Conservation (phyloP, 164 flowering plant species). For the Magnolia changhungtana region DNA sequence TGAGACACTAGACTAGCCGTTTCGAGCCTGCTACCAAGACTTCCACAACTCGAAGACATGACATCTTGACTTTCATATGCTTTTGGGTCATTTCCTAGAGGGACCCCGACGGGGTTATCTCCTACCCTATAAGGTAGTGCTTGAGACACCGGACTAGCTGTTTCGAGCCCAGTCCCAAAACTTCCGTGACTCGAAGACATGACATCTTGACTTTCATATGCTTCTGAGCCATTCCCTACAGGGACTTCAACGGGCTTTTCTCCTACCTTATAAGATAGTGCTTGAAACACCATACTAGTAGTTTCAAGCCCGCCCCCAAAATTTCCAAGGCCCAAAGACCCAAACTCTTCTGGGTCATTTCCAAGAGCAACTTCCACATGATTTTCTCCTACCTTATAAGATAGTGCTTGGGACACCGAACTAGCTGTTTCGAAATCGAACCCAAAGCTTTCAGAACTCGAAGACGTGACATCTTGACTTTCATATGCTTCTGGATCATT, state of each 20-base stretch:
- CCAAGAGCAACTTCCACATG: neutral
- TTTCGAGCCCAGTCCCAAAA: no score
- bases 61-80: no score
- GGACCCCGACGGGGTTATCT: no score
- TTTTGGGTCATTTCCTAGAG: no score
- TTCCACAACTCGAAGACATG: neutral
- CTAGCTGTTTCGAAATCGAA: neutral
- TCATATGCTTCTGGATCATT: neutral
- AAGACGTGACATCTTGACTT: neutral
- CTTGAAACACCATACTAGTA: neutral
- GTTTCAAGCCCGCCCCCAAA: neutral
- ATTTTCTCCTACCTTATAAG: slow-evolving; percentile 4
- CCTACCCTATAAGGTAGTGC: no score
- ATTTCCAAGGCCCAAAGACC: neutral
- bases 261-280: no score
- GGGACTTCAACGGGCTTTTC: no score
- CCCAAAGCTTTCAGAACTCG: neutral
- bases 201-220: no score
- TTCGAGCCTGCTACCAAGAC: neutral
- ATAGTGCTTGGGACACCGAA: neutral
- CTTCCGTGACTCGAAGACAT: no score
- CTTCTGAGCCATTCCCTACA: no score
- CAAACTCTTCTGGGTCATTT: neutral
- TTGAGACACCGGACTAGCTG: no score
- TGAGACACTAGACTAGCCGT: neutral